Conservation (phyloP, 139 green algal genomes). For the Mesotaenium endlicherianum region DNA sequence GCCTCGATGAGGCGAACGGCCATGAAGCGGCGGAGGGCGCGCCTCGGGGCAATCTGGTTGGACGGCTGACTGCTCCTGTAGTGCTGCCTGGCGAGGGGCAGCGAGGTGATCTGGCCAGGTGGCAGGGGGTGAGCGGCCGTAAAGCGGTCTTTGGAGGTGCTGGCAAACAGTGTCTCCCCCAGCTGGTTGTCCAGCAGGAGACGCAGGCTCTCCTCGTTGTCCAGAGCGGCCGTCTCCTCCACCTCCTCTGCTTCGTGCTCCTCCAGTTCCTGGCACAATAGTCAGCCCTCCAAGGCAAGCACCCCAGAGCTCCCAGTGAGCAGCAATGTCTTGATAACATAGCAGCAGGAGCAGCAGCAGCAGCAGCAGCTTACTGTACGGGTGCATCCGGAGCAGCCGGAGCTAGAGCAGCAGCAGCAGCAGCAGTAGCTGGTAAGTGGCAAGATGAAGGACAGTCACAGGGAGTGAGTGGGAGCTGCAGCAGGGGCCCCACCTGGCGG, state of each 20-base stretch:
- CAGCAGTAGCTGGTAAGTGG: neutral
- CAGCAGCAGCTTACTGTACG: neutral
- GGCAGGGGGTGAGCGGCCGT: neutral
- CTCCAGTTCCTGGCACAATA: no score
- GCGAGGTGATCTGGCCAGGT: neutral
- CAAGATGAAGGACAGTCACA: neutral
- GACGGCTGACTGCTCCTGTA: no score
- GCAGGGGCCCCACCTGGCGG: neutral
- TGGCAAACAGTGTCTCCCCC: conserved; percentile 11
- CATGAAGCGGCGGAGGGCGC: conserved; percentile 10
- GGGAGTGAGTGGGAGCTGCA: neutral
- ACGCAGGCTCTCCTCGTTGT: neutral
- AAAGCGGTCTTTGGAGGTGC: conserved; percentile 11
- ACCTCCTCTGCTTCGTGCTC: no score
- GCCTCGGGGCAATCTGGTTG: no score
- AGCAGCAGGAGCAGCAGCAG: conserved; percentile 6
- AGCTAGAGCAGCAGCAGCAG: neutral
- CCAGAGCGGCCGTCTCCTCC: conserved; percentile 22
- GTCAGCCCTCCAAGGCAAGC: no score
- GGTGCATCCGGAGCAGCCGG: neutral
- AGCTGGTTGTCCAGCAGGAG: conserved; percentile 30
- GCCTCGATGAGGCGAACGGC: conserved; percentile 17
- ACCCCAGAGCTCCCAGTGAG: no score
- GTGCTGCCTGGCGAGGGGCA: conserved; percentile 23
- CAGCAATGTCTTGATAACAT: no score